Evolutionary conservation across 805 yeast species (phyloP).

Genomic region (Yamadazyma paraphyllophila): DNA sequence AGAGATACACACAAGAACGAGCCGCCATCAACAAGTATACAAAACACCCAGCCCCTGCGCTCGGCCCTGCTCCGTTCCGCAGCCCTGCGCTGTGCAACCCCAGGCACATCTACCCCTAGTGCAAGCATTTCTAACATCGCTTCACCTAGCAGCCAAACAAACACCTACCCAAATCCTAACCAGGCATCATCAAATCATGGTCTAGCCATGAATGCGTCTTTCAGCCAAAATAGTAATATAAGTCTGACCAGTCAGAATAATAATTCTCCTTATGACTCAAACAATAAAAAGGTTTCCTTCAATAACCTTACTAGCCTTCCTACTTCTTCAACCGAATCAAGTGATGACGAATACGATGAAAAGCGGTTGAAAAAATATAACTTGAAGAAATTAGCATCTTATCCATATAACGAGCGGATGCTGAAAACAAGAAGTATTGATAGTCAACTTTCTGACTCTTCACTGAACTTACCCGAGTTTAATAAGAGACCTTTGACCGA

Average conservation of each 20-base stretch:
- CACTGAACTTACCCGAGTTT: slow-evolving; percentile 49
- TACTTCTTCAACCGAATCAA: slow-evolving; percentile 12
- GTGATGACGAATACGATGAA: slow-evolving; percentile 11
- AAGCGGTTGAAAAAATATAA: neutral
- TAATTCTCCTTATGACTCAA: neutral
- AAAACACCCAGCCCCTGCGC: neutral
- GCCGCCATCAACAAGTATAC: neutral
- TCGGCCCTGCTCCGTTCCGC: neutral
- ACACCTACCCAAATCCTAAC: neutral
- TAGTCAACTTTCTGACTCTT: slow-evolving; percentile 12
- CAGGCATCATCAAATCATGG: neutral
- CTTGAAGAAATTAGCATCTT: slow-evolving; percentile 17
- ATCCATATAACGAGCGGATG: slow-evolving; percentile 17
- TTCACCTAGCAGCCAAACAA: neutral
- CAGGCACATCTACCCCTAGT: neutral
- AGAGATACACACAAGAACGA: neutral
- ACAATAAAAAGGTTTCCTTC: slow-evolving; percentile 12
- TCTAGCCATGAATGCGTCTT: no score
- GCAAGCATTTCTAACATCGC: neutral
- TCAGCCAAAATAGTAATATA: no score
- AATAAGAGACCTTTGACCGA: slow-evolving; percentile 72
- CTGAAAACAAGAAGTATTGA: slow-evolving; percentile 15
- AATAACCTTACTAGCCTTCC: slow-evolving; percentile 7
- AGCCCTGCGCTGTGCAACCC: neutral
- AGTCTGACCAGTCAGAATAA: neutral